phyloP scores from a whole-genome alignment of 2,329 filamentous ascomycete species.

The Colletotrichum sidae region DNA sequence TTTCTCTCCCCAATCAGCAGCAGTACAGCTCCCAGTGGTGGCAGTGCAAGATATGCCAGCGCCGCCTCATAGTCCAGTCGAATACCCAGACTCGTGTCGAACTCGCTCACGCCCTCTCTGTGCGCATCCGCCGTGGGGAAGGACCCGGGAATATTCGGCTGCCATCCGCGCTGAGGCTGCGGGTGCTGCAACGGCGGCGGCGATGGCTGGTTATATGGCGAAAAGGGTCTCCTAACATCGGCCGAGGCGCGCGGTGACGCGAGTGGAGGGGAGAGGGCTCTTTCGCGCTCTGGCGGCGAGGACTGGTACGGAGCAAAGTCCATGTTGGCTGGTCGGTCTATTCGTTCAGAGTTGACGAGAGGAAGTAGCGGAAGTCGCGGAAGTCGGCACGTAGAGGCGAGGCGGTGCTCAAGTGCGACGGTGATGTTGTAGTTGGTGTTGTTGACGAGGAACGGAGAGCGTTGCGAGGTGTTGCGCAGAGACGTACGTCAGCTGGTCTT shows the following conservation, averaged over 20 bases:
- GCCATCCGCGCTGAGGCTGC: conserved; percentile 69
- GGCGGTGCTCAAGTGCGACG: not conserved
- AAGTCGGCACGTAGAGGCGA: too few species aligned
- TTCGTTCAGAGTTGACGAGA: not conserved
- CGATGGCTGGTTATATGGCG: conserved; percentile 56
- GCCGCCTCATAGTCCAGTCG: conserved; percentile 91
- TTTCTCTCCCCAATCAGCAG: conserved; percentile 90
- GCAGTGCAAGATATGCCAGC: conserved; percentile 86
- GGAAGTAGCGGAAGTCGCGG: not conserved
- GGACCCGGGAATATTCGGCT: conserved; percentile 48
- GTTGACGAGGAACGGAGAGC: conserved; percentile 8
- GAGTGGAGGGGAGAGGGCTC: conserved; percentile 79
- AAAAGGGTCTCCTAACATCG: conserved; percentile 65
- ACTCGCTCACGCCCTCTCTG: conserved; percentile 77
- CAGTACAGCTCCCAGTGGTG: conserved; percentile 86
- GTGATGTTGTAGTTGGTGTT: not conserved
- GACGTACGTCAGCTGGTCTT: conserved; percentile 26
- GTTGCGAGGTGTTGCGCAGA: not conserved
- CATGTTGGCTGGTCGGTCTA: conserved; percentile 62
- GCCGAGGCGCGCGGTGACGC: conserved; percentile 67
- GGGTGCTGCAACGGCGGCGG: conserved; percentile 63
- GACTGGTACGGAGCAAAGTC: conserved; percentile 99
- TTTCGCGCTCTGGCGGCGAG: conserved; percentile 84
- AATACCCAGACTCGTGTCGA: conserved; percentile 90
- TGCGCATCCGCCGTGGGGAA: conserved; percentile 54